Conservation (phyloP, 768 basidiomycete genomes). For the Calocera cornea region DNA sequence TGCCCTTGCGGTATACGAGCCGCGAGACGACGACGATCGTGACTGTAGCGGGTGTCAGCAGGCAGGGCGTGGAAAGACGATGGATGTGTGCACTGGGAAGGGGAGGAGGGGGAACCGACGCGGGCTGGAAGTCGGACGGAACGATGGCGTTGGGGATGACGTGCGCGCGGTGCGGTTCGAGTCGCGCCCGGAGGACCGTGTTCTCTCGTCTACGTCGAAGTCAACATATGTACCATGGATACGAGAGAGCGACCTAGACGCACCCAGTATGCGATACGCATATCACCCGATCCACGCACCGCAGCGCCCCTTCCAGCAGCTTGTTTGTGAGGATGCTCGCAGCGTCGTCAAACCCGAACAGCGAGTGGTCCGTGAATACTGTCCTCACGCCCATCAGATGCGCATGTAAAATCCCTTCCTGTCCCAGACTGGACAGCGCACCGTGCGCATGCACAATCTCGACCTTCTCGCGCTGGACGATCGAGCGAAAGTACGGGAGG, state of each 20-base stretch:
- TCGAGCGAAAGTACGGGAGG: constrained; percentile 80
- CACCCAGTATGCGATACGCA: constrained; percentile 96
- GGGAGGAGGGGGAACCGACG: constrained; percentile 29
- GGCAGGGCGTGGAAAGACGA: neutral
- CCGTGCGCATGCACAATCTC: constrained; percentile 86
- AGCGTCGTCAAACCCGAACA: constrained; percentile 95
- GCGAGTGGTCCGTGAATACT: constrained; percentile 91
- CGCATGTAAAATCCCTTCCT: constrained; percentile 84
- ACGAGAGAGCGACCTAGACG: constrained; percentile 14
- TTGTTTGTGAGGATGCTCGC: constrained; percentile 97
- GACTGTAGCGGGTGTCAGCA: constrained; percentile 35
- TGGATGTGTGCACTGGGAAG: constrained; percentile 40
- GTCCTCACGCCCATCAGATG: constrained; percentile 77
- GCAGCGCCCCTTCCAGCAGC: constrained; percentile 68
- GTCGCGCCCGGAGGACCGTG: constrained; percentile 72
- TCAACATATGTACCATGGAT: neutral
- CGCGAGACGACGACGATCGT: constrained; percentile 85
- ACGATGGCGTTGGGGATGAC: constrained; percentile 91
- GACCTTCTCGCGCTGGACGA: constrained; percentile 74
- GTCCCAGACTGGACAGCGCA: constrained; percentile 74
- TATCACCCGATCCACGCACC: constrained; percentile 86
- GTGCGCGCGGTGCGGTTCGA: constrained; percentile 49
- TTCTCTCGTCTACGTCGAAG: constrained; percentile 73
- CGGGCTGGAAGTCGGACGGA: constrained; percentile 72
- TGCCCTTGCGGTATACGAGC: constrained; percentile 87